Base-by-base conservation (phyloP, 805 yeast genomes). In the Ogataea nitratoaversa region DNA sequence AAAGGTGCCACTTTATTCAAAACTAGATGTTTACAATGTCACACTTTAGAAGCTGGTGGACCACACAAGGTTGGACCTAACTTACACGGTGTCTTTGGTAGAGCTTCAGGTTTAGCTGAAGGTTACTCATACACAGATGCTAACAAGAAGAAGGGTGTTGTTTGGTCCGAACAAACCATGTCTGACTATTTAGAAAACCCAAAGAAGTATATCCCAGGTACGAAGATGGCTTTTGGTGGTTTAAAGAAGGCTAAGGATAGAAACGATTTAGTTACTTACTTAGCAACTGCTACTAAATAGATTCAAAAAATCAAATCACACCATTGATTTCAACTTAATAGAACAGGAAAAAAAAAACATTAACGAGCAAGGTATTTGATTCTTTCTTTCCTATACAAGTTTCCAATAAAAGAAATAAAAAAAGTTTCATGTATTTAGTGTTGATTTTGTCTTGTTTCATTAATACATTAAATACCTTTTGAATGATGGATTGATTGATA, bases 181-280 rank as follows among this genome's bases (percentile, higher is more conserved):
- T 77, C 84, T 59, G 95, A 86, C 70, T 93, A 93, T 84, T 81
- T 93, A 71, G 95, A 85, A 74, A 93, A 93, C 86, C 99, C 99
- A 76, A 93, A 93, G 95, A 93, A 93, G 78, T 93, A 89, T 79
- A 89, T 93, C 59, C 99, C 99, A 67, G 99, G 99, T 71, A 93
- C 98, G 77, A 93, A 93, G 85, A 93, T 93, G 99, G 98, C 99
- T 53, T 93, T 91, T 62, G 99, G 96, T 75, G 99, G 99, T 76
- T 81, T 93, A 72, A 93, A 93, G 90, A 93, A 93, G 81, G 83
- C 89, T 53, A 91, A 89, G 84, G 99, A 93, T 79, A 88, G 98
- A 83, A 86, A 87, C 75, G 98, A 93, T 70, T 75, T 93, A 69
- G 72, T 91, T 63, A 79, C 98, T 60, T 91, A 88, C 84, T 77